A percentile compares a stretch with the other conserved stretches of the same genome.
Conservation (phyloP, 2,329 filamentous ascomycete genomes). For the Parastagonospora avenae region DNA sequence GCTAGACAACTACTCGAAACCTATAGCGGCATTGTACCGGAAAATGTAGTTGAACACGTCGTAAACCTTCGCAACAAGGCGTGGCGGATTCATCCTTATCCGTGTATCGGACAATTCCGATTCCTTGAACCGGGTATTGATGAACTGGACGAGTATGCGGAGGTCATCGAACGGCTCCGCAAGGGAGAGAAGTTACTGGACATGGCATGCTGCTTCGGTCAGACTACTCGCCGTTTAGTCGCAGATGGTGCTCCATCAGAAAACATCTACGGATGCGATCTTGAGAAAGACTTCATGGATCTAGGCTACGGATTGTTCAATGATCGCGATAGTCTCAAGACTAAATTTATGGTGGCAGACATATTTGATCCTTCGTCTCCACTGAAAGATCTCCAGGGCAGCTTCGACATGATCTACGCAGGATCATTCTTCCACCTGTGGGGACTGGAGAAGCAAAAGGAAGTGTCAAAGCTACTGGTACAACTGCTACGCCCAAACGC, state of each 20-base stretch:
- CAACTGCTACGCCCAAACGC: constrained; percentile 44
- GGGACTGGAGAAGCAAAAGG: constrained; percentile 39
- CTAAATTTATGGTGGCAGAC: constrained; percentile 58
- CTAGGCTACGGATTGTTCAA: constrained; percentile 54
- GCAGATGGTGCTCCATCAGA: constrained; percentile 46
- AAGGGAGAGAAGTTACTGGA: constrained; percentile 45
- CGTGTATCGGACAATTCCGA: constrained; percentile 40
- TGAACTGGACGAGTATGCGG: constrained; percentile 23
- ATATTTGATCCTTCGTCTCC: constrained; percentile 46
- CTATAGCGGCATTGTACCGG: constrained; percentile 43
- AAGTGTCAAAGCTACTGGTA: constrained; percentile 41
- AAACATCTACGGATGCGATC: constrained; percentile 49
- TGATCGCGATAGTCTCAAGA: constrained; percentile 48
- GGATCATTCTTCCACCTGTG: constrained; percentile 53
- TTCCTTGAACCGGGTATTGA: constrained; percentile 38
- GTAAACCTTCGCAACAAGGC: constrained; percentile 32
- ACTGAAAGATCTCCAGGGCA: constrained; percentile 29
- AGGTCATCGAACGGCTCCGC: constrained; percentile 33
- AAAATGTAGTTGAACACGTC: constrained; percentile 40
- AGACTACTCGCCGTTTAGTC: constrained; percentile 49
- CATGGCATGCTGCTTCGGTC: constrained; percentile 53
- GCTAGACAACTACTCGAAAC: constrained; percentile 41
- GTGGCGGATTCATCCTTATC: constrained; percentile 35
- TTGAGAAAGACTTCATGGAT: constrained; percentile 54
- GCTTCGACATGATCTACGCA: constrained; percentile 48